Evolutionary conservation across 108 stramenopile species (phyloP).

Genomic region (Epipyxis sp.): DNA sequence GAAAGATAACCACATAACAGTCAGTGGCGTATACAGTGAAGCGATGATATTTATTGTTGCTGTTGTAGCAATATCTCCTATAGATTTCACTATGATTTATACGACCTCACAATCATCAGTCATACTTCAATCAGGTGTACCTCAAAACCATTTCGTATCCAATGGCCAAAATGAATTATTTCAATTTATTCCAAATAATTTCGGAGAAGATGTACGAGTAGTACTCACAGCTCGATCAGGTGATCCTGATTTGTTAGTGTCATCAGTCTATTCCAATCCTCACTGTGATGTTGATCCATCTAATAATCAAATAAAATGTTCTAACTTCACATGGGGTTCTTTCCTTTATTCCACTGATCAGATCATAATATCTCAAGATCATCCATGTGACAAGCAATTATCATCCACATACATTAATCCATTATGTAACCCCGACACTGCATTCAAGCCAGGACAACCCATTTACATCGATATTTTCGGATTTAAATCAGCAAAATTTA

Average conservation of each 20-base stretch:
- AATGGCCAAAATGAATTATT: background rate
- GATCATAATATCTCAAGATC: conserved; percentile 21
- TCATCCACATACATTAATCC: background rate
- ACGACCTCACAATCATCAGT: background rate
- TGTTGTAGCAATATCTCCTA: background rate
- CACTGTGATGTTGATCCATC: background rate
- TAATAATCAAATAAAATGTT: background rate
- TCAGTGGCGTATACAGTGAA: background rate
- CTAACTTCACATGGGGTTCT: conserved; percentile 25
- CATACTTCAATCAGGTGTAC: background rate
- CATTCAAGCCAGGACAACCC: background rate
- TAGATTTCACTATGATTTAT: background rate
- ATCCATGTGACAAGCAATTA: background rate
- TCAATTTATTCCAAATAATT: background rate
- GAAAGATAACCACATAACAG: background rate
- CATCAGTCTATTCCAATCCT: background rate
- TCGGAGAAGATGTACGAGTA: background rate
- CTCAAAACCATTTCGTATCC: conserved; percentile 10
- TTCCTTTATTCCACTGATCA: background rate
- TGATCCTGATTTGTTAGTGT: conserved; percentile 13
- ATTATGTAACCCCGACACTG: conserved; percentile 1
- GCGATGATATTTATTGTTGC: background rate
- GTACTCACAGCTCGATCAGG: conserved; percentile 9
- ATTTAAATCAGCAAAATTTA: background rate
- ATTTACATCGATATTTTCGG: conserved; percentile 7